Percentiles rank a stretch among this genome's conserved stretches.
Conservation (phyloP, 2,329 filamentous ascomycete genomes). For the Xylaria sp. region DNA sequence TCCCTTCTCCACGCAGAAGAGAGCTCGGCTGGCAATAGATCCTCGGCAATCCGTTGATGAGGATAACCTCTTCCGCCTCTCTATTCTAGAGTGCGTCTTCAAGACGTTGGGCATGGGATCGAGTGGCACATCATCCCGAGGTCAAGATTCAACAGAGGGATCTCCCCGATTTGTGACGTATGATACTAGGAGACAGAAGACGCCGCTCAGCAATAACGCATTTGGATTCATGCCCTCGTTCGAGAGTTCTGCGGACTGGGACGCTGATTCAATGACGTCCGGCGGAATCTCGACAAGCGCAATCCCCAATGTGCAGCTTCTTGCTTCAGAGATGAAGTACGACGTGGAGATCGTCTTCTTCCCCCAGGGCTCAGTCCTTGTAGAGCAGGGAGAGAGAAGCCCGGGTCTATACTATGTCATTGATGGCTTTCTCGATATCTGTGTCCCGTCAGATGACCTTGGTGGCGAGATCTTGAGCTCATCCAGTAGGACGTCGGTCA, state of each 20-base stretch:
- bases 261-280: constrained; percentile 79
- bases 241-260: constrained; percentile 70
- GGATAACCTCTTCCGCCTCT: constrained; percentile 80
- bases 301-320: constrained; percentile 58
- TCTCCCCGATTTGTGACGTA: constrained; percentile 81
- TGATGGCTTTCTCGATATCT: constrained; percentile 92
- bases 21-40: constrained; percentile 50
- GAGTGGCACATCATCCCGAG: constrained; percentile 58
- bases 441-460: constrained; percentile 65
- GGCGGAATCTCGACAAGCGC: constrained; percentile 56
- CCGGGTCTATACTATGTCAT: constrained; percentile 96
- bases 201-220: constrained; percentile 72
- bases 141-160: constrained; percentile 70
- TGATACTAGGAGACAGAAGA: constrained; percentile 74
- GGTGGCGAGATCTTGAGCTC: constrained; percentile 39
- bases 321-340: constrained; percentile 76
- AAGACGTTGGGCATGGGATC: constrained; percentile 82
- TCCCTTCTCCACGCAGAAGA: constrained; percentile 51
- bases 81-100: constrained; percentile 91
- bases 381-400: constrained; percentile 95
- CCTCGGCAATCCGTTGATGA: constrained; percentile 81
- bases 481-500: constrained; percentile 32
- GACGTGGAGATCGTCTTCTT: constrained; percentile 98
- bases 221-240: constrained; percentile 89
- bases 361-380: constrained; percentile 85